Evolutionary conservation across 2,329 filamentous ascomycete genomes (phyloP).

Genomic region (Byssothecium circinans): DNA sequence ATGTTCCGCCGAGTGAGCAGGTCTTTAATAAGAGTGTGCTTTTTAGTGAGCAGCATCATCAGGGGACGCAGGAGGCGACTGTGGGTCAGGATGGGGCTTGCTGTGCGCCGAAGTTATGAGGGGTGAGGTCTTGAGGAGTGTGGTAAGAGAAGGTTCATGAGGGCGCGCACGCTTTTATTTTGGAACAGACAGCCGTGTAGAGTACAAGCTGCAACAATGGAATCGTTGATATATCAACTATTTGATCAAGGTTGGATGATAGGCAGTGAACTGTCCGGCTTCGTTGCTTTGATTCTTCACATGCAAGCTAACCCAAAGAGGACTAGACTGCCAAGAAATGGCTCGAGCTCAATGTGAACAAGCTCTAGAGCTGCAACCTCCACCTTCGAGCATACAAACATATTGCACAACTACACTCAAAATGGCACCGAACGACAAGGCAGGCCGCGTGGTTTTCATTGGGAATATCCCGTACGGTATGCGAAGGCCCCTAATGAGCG

Average conservation of each 20-base stretch:
- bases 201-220: no score
- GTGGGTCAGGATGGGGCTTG: slow-evolving; percentile 43
- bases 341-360: background rate
- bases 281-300: background rate
- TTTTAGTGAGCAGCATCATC: slow-evolving; percentile 42
- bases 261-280: no score
- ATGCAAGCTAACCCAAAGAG: background rate
- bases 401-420: background rate
- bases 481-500: no score
- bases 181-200: no score
- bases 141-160: background rate
- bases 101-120: slow-evolving; percentile 37
- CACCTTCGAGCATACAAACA: background rate
- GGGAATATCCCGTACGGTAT: slow-evolving; percentile 83
- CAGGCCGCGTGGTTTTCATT: slow-evolving; percentile 79
- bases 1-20: slow-evolving; percentile 58
- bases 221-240: no score
- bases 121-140: background rate
- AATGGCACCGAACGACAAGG: slow-evolving; percentile 60
- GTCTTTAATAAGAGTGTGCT: slow-evolving; percentile 48
- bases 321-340: background rate
- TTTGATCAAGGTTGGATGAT: no score
- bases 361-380: background rate
- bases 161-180: no score
- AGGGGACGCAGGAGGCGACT: slow-evolving; percentile 39